Evolutionary conservation across 208 protist genomes (phyloP).

Genomic region (Porcisia deanei): DNA sequence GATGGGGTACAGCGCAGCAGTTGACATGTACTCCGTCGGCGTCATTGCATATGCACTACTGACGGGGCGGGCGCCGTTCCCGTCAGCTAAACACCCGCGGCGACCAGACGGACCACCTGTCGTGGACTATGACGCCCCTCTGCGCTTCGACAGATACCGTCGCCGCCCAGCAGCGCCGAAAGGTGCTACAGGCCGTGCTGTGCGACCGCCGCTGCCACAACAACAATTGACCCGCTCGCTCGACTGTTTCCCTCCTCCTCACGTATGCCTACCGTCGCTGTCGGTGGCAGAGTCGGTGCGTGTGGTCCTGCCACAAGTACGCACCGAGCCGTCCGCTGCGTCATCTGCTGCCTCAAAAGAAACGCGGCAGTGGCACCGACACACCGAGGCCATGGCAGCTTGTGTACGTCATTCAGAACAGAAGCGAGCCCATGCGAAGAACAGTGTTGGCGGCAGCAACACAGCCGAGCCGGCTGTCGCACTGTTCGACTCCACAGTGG

Average conservation of each 20-base stretch:
- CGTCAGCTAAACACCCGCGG: conserved; percentile 12
- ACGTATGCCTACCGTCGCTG: conserved; percentile 15
- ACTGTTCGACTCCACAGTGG: conserved; percentile 24
- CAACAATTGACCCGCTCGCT: not conserved
- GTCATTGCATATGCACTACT: conserved; percentile 64
- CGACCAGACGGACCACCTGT: conserved; percentile 19
- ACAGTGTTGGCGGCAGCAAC: conserved; percentile 7
- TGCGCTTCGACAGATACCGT: conserved; percentile 16
- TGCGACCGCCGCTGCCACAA: conserved; percentile 1
- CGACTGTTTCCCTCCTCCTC: not conserved
- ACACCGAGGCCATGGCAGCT: conserved; percentile 20
- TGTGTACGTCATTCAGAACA: conserved; percentile 14
- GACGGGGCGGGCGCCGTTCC: conserved; percentile 50
- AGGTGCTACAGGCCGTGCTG: not conserved
- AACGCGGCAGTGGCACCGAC: conserved; percentile 16
- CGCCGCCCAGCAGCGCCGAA: conserved; percentile 1
- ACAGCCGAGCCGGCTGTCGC: not conserved
- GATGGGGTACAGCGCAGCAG: conserved; percentile 59
- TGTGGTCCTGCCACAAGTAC: conserved; percentile 3
- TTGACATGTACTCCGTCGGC: conserved; percentile 75
- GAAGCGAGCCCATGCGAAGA: not conserved
- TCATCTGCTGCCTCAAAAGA: not conserved
- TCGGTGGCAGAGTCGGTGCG: conserved; percentile 21
- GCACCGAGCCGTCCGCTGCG: not conserved
- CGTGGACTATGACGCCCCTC: conserved; percentile 34